Evolutionary conservation across 495 filamentous ascomycete species (phyloP).

Genomic region (Annulohypoxylon stygium): DNA sequence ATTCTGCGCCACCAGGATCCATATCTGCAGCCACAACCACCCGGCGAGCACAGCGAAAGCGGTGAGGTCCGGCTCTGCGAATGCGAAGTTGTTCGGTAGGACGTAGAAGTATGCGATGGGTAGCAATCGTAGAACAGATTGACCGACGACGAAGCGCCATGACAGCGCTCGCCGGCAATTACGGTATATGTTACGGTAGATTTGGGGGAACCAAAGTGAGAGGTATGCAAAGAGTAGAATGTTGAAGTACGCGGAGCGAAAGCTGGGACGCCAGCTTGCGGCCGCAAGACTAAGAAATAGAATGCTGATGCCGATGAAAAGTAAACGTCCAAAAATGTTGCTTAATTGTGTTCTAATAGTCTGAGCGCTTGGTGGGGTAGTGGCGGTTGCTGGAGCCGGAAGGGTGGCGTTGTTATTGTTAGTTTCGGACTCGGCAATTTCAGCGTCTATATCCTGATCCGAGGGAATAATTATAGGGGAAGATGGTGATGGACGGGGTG

Average conservation of each 20-base stretch:
- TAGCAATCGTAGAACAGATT: slow-evolving; percentile 78
- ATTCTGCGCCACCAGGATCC: slow-evolving; percentile 80
- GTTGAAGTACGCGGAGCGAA: slow-evolving; percentile 79
- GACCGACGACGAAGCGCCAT: slow-evolving; percentile 89
- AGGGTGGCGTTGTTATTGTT: slow-evolving; percentile 47
- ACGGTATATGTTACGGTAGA: slow-evolving; percentile 87
- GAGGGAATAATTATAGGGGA: slow-evolving; percentile 83
- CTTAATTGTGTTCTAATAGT: slow-evolving; percentile 65
- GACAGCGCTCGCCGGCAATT: slow-evolving; percentile 90
- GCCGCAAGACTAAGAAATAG: slow-evolving; percentile 82
- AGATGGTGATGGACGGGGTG: slow-evolving; percentile 48
- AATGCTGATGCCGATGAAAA: slow-evolving; percentile 75
- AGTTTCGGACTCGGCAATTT: slow-evolving; percentile 62
- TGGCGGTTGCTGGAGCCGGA: slow-evolving; percentile 52
- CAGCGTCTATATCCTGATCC: slow-evolving; percentile 81
- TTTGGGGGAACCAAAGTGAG: slow-evolving; percentile 92
- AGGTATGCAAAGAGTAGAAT: slow-evolving; percentile 77
- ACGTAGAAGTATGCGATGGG: slow-evolving; percentile 89
- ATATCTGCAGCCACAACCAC: slow-evolving; percentile 96
- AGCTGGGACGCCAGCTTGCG: slow-evolving; percentile 76
- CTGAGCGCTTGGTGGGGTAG: slow-evolving; percentile 48
- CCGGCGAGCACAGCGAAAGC: slow-evolving; percentile 72
- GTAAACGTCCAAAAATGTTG: slow-evolving; percentile 83
- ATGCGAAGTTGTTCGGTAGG: slow-evolving; percentile 79
- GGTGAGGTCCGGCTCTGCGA: slow-evolving; percentile 75